These are phyloP conservation scores for Aureobasidium sp. DNA, from an alignment of 2,329 filamentous ascomycete genomes.

Conservation along the genomic window DNA sequence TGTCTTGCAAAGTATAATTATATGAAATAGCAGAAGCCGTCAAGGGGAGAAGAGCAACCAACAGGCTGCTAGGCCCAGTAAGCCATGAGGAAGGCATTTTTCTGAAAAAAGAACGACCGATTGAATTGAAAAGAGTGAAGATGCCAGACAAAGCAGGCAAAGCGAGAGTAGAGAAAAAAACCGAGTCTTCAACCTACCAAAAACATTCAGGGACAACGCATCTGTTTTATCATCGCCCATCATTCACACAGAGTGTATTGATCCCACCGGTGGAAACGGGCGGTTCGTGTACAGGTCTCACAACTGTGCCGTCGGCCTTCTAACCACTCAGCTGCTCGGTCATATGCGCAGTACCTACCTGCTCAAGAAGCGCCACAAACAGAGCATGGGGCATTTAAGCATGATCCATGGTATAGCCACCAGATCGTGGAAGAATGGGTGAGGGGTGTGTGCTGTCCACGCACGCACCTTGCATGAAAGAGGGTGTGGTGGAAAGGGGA, in stretches of 20 bases:
- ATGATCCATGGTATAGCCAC: neutral
- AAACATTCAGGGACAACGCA: neutral
- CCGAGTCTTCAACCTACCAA: neutral
- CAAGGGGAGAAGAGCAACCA: neutral
- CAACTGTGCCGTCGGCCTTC: neutral
- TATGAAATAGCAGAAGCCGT: conserved; percentile 10
- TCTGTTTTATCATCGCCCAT: neutral
- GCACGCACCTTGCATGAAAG: neutral
- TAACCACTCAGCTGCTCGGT: neutral
- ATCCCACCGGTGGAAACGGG: conserved; percentile 8
- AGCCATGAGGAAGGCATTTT: conserved; percentile 5
- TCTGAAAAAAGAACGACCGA: neutral
- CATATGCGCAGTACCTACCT: neutral
- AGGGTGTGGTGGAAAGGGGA: neutral
- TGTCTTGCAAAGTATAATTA: conserved; percentile 34
- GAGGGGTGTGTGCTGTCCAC: no score
- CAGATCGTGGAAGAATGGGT: neutral
- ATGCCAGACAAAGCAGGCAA: neutral
- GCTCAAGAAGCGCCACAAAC: neutral
- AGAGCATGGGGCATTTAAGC: neutral
- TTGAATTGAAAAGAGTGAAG: neutral
- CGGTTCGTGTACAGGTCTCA: neutral
- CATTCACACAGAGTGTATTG: conserved; percentile 4
- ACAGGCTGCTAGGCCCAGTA: neutral
- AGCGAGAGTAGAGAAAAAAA: neutral